Percentiles rank a stretch among this genome's conserved stretches.
These are phyloP conservation scores for Tetradesmus obliquus DNA, from an alignment of 139 green algal species.

Conservation along the genomic window DNA sequence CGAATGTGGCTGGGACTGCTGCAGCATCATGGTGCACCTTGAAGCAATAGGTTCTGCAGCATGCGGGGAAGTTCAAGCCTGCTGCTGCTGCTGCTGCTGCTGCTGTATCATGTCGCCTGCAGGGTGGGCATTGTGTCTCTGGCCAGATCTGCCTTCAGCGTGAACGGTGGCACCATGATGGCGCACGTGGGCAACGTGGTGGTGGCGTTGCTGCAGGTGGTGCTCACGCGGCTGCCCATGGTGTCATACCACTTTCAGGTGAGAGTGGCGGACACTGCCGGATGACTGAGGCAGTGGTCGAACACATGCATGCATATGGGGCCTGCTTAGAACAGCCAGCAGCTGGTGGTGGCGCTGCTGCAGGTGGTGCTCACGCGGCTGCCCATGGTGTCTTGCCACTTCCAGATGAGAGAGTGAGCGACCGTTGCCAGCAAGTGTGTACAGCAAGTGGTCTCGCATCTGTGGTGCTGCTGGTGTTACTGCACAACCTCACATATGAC, in stretches of 20 bases:
- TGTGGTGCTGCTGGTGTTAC: constrained; percentile 47
- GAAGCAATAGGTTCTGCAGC: not conserved
- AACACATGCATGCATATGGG: not conserved
- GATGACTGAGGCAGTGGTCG: not conserved
- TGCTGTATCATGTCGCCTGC: not conserved
- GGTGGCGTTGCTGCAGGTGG: constrained; percentile 50
- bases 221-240: constrained; percentile 51
- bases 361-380: constrained; percentile 53
- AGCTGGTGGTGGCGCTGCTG: constrained; percentile 37
- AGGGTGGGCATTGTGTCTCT: constrained; percentile 5
- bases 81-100: not conserved
- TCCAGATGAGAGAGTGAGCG: constrained; percentile 58
- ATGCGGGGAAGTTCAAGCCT: not conserved
- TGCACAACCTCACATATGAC: no score
- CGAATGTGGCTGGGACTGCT: not conserved
- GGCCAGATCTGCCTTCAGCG: not conserved
- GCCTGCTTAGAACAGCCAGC: not conserved
- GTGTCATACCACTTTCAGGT: constrained; percentile 64
- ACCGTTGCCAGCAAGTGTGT: no score
- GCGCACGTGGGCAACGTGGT: constrained; percentile 45
- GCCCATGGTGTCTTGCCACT: constrained; percentile 60
- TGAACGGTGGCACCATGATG: not conserved
- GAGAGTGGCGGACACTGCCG: not conserved
- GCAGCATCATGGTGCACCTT: no score
- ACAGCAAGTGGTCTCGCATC: not conserved